Conservation (phyloP, 1,139 yeast genomes). For the Lodderomyces parapsilosis region DNA sequence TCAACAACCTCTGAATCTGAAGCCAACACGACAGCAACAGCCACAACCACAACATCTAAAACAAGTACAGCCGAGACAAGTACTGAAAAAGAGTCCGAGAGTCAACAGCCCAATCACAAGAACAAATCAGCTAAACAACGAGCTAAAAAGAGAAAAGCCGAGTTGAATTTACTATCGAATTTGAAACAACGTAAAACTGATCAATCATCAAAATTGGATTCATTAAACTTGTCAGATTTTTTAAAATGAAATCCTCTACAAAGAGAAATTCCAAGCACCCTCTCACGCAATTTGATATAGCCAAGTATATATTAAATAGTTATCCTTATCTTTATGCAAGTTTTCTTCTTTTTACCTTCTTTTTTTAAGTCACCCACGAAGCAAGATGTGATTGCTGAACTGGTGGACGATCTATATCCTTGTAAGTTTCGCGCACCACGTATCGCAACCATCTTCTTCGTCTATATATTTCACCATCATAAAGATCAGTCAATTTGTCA, state of each 20-base stretch:
- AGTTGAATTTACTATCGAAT: constrained; percentile 28
- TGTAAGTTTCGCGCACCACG: constrained; percentile 12
- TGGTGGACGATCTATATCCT: constrained; percentile 9
- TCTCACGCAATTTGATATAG: too few relatives aligned
- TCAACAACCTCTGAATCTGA: not conserved
- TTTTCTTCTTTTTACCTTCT: not conserved
- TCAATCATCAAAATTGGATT: constrained; percentile 19
- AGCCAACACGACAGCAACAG: not conserved
- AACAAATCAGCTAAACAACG: constrained; percentile 23
- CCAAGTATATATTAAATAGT: too few relatives aligned
- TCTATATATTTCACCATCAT: constrained; percentile 28
- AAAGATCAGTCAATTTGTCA: not conserved
- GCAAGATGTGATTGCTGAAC: constrained; percentile 9
- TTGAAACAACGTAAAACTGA: constrained; percentile 39
- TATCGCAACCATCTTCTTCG: constrained; percentile 52
- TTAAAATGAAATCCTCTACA: constrained; percentile 23
- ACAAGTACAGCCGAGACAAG: too few relatives aligned
- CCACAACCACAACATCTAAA: not conserved
- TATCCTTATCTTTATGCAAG: not conserved
- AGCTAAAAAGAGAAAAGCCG: constrained; percentile 29
- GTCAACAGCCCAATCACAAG: constrained; percentile 7
- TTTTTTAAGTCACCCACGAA: constrained; percentile 8
- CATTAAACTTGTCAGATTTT: constrained; percentile 51
- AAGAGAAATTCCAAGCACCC: too few relatives aligned
- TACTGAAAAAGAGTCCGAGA: too few relatives aligned